Conservation (phyloP, 1,139 yeast genomes). For the Protomyces gravidus region DNA sequence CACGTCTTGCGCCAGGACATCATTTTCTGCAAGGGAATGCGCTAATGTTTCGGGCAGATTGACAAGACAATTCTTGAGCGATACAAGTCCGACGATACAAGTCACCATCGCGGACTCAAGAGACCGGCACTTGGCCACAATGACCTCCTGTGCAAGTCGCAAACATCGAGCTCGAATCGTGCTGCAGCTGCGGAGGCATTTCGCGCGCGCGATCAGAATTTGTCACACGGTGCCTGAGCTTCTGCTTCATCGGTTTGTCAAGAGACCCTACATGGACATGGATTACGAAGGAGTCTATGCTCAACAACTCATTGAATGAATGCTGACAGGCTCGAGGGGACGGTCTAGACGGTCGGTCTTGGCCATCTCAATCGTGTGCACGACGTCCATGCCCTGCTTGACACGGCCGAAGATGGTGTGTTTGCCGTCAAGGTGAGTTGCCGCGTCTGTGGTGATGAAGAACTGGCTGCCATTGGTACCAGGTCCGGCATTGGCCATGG, state of each 20-base stretch:
- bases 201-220: too few species aligned
- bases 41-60: conserved; percentile 56
- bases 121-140: too few species aligned
- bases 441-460: conserved; percentile 49
- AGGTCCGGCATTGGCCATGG: conserved; percentile 63
- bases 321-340: conserved; percentile 41
- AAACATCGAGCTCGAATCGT: too few species aligned
- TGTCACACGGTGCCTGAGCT: too few species aligned
- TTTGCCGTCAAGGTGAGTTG: conserved; percentile 51
- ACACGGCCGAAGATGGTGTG: conserved; percentile 65
- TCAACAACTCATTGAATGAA: conserved; percentile 35
- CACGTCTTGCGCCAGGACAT: conserved; percentile 58
- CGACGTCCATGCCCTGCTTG: conserved; percentile 41
- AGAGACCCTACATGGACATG: too few species aligned
- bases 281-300: too few species aligned
- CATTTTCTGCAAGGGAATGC: conserved; percentile 50
- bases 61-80: conserved; percentile 53
- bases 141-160: too few species aligned
- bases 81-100: conserved; percentile 38
- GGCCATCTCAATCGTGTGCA: conserved; percentile 40
- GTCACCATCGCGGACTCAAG: conserved; percentile 2
- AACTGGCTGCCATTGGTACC: conserved; percentile 63
- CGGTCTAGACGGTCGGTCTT: conserved; percentile 39
- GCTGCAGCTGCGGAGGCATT: too few species aligned
- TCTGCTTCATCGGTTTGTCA: too few species aligned